A percentile compares a stretch with the other conserved stretches of the same genome.
These are phyloP conservation scores for Pelargonium citronellum DNA, from an alignment of 441 rosid genomes.

Conservation along the genomic window DNA sequence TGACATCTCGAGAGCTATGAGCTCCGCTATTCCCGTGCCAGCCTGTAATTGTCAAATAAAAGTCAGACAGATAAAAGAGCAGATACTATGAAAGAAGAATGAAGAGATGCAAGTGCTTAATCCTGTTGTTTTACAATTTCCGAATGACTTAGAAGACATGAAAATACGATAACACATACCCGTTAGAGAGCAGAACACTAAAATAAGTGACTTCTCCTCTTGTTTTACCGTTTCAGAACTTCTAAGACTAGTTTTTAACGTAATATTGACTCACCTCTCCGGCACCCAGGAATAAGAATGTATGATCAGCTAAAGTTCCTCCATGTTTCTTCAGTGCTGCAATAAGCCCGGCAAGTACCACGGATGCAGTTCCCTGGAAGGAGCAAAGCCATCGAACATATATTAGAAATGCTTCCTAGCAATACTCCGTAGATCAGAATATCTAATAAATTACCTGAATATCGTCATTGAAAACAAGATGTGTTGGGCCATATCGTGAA, in stretches of 20 bases:
- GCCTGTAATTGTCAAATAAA: background rate
- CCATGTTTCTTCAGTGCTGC: conserved; percentile 59
- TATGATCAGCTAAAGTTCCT: conserved; percentile 47
- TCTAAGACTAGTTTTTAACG: conserved; percentile 38
- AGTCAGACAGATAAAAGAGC: too few species aligned
- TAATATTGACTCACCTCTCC: conserved; percentile 23
- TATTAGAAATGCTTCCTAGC: background rate
- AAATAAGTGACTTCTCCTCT: too few species aligned
- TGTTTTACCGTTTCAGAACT: conserved; percentile 41
- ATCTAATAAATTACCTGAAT: conserved; percentile 48
- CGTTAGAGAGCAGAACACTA: too few species aligned
- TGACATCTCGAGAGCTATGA: conserved; percentile 2
- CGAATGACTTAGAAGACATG: too few species aligned
- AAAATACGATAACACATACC: too few species aligned
- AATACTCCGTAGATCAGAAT: background rate
- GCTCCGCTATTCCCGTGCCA: background rate
- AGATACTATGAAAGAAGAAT: too few species aligned
- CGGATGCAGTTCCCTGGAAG: conserved; percentile 83
- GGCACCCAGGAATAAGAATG: background rate
- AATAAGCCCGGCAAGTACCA: conserved; percentile 71
- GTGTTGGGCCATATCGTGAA: conserved; percentile 54
- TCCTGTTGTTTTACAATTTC: too few species aligned
- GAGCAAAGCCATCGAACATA: background rate
- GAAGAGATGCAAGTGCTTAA: too few species aligned
- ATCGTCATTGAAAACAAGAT: conserved; percentile 89